Evolutionary conservation across 495 filamentous ascomycete species (phyloP).

Genomic region (Gamarada debralockiae): DNA sequence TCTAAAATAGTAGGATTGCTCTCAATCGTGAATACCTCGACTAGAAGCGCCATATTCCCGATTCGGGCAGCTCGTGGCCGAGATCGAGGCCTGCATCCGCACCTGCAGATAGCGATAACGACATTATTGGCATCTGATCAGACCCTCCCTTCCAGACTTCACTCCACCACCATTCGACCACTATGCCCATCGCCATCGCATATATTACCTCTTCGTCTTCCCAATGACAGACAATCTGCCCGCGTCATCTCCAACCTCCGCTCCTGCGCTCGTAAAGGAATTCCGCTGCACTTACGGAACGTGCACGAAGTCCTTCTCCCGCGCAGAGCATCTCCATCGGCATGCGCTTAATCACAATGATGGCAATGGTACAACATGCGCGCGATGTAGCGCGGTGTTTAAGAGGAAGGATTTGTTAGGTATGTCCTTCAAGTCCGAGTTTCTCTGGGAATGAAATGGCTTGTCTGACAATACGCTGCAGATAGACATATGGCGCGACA

Average conservation of each 20-base stretch:
- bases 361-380: slow-evolving; percentile 42
- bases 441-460: background rate
- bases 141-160: too few relatives aligned
- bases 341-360: slow-evolving; percentile 53
- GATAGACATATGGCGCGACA: slow-evolving; percentile 56
- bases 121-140: too few relatives aligned
- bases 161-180: too few relatives aligned
- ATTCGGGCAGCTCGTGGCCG: too few relatives aligned
- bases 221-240: background rate
- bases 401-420: slow-evolving; percentile 49
- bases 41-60: too few relatives aligned
- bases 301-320: slow-evolving; percentile 50
- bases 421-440: slow-evolving; percentile 17
- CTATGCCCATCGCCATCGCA: too few relatives aligned
- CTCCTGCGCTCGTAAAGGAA: slow-evolving; percentile 3
- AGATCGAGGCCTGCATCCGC: too few relatives aligned
- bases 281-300: slow-evolving; percentile 40
- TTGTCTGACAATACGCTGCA: slow-evolving; percentile 19
- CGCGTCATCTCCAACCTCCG: background rate
- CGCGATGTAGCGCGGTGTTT: slow-evolving; percentile 52
- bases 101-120: too few relatives aligned
- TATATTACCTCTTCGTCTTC: background rate
- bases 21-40: too few relatives aligned
- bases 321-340: slow-evolving; percentile 53
- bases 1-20: too few relatives aligned